phyloP scores from a whole-genome alignment of 2,329 filamentous ascomycete genomes.

The Trichoderma oligosporum region DNA sequence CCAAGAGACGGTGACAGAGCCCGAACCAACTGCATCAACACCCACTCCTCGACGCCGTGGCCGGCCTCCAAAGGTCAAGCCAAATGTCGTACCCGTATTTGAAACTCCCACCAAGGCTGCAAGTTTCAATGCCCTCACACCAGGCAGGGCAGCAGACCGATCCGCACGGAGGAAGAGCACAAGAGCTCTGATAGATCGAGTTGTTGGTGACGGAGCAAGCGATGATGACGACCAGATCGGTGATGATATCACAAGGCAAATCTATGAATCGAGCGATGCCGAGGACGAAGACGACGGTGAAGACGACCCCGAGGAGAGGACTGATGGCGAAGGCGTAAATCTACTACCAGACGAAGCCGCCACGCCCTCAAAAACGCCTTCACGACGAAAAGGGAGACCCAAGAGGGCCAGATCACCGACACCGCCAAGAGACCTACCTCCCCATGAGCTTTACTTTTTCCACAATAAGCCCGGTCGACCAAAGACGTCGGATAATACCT shows the following conservation, averaged over 20 bases:
- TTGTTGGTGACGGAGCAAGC: conserved; percentile 58
- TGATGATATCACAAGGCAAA: conserved; percentile 23
- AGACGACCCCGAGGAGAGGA: conserved; percentile 43
- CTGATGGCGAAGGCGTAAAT: conserved; percentile 23
- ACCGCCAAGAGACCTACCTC: conserved; percentile 74
- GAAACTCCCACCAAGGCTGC: conserved; percentile 39
- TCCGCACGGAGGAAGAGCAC: conserved; percentile 86
- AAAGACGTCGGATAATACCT: conserved; percentile 83
- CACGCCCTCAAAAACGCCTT: conserved; percentile 43
- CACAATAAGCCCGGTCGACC: conserved; percentile 78
- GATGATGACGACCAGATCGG: conserved; percentile 56
- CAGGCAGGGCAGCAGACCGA: conserved; percentile 71
- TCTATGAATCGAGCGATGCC: conserved; percentile 61
- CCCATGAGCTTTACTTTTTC: conserved; percentile 90
- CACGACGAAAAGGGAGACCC: conserved; percentile 24
- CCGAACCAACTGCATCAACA: background rate
- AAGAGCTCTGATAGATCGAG: conserved; percentile 68
- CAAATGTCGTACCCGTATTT: conserved; percentile 29
- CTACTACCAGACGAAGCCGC: conserved; percentile 35
- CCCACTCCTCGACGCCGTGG: conserved; percentile 36
- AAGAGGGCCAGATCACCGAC: conserved; percentile 60
- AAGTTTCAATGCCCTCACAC: conserved; percentile 47
- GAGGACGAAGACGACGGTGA: conserved; percentile 69
- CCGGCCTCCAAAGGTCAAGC: conserved; percentile 32
- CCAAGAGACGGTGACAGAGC: conserved; percentile 5